A percentile compares a stretch with the other conserved stretches of the same genome.
Conservation (phyloP, 1,139 yeast genomes). For the Blastobotrys malaysiensis region DNA sequence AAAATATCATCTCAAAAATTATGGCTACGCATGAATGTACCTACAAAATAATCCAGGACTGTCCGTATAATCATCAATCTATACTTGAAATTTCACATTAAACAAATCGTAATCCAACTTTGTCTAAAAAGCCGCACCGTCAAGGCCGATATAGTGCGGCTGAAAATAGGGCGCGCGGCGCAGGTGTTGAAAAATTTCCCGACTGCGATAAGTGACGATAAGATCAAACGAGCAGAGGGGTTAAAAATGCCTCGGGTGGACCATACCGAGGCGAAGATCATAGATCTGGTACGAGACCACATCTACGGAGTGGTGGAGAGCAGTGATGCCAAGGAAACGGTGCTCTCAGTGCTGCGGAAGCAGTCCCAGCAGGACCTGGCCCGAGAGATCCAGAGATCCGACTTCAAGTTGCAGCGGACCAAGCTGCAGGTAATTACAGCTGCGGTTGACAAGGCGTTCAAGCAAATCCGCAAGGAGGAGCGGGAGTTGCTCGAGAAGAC, state of each 20-base stretch:
- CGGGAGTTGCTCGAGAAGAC: conserved; percentile 31
- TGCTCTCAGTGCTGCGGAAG: conserved; percentile 3
- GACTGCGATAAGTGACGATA: neutral
- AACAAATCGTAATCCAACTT: too few species aligned
- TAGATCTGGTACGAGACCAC: neutral
- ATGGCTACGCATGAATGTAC: too few species aligned
- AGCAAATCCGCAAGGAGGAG: conserved; percentile 37
- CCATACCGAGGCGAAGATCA: neutral
- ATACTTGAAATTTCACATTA: too few species aligned
- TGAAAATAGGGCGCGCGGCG: neutral
- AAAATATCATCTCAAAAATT: too few species aligned
- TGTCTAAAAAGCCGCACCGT: too few species aligned
- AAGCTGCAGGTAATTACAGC: conserved; percentile 56
- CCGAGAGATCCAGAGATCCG: conserved; percentile 6
- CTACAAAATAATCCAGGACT: too few species aligned
- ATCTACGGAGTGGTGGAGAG: neutral
- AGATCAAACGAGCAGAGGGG: neutral
- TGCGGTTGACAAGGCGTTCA: conserved; percentile 51
- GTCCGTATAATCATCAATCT: too few species aligned
- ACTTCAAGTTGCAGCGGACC: conserved; percentile 46
- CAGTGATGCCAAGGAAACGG: neutral
- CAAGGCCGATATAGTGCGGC: neutral
- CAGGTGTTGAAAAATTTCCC: neutral
- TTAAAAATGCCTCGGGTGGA: neutral
- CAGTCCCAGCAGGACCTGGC: conserved; percentile 2